Conservation (phyloP, 139 green algal species). For the Volvox africanus region DNA sequence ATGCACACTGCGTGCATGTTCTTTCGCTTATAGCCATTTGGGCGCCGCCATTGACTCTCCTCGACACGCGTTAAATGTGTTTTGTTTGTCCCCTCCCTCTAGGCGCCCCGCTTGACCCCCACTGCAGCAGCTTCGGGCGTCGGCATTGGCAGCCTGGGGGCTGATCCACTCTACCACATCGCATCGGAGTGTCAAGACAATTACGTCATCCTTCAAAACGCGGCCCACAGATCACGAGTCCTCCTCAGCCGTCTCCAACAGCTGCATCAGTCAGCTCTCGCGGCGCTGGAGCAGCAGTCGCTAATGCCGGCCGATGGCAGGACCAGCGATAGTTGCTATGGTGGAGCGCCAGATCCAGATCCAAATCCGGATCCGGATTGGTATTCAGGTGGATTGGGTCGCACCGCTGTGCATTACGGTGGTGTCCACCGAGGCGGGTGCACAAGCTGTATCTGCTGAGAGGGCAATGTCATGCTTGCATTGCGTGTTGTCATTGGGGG, state of each 20-base stretch:
- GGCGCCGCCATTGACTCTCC: too few relatives aligned
- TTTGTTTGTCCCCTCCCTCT: too few relatives aligned
- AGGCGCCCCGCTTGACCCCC: slow-evolving; percentile 25
- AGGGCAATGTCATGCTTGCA: too few relatives aligned
- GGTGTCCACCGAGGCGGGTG: neutral
- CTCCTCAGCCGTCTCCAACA: slow-evolving; percentile 5
- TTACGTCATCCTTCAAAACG: slow-evolving; percentile 47
- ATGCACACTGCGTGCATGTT: too few relatives aligned
- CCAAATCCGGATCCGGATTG: neutral
- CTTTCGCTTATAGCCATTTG: too few relatives aligned
- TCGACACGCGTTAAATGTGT: too few relatives aligned
- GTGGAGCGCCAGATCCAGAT: neutral
- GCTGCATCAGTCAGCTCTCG: neutral
- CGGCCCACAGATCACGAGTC: neutral
- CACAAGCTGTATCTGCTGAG: too few relatives aligned
- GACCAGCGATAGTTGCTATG: neutral
- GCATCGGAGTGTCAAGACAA: slow-evolving; percentile 21
- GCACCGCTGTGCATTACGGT: neutral
- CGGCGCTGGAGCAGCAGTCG: neutral
- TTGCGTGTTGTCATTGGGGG: too few relatives aligned
- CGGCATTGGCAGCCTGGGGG: neutral
- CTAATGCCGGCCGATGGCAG: neutral
- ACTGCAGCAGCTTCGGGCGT: neutral
- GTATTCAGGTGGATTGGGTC: neutral
- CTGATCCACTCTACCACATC: too few relatives aligned